Evolutionary conservation across 495 filamentous ascomycete species (phyloP).

Genomic region (Xylaria curta): DNA sequence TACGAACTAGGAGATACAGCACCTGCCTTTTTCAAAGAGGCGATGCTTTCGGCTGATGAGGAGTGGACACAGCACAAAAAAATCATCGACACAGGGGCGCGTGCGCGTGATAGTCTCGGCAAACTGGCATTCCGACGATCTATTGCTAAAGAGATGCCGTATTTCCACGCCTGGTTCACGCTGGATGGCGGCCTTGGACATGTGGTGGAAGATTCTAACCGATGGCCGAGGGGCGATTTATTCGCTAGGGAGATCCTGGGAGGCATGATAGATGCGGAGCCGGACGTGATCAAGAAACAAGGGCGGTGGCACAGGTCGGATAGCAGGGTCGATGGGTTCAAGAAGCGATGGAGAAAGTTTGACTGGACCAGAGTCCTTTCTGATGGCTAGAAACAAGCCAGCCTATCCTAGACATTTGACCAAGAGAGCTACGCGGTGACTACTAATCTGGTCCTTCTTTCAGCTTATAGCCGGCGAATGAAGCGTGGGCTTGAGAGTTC

Average conservation of each 20-base stretch:
- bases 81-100: constrained; percentile 84
- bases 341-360: constrained; percentile 86
- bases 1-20: constrained; percentile 86
- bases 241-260: constrained; percentile 93
- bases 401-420: background rate
- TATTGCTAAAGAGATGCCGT: constrained; percentile 96
- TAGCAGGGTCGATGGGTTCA: constrained; percentile 77
- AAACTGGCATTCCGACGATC: constrained; percentile 81
- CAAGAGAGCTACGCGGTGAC: background rate
- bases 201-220: constrained; percentile 83
- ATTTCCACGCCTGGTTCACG: constrained; percentile 97
- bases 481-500: background rate
- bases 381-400: constrained; percentile 37
- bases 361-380: constrained; percentile 91
- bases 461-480: background rate
- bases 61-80: constrained; percentile 97
- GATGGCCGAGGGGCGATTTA: constrained; percentile 91
- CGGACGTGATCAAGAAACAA: constrained; percentile 87
- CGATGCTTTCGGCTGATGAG: constrained; percentile 83
- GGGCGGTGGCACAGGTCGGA: constrained; percentile 85
- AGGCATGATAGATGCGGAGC: constrained; percentile 87
- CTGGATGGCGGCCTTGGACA: constrained; percentile 93
- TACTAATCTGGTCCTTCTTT: background rate
- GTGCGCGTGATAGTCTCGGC: constrained; percentile 70
- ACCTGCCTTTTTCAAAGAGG: constrained; percentile 94